These are phyloP conservation scores for Trichoderma koningii DNA, from an alignment of 2,329 filamentous ascomycete species.

Conservation along the genomic window DNA sequence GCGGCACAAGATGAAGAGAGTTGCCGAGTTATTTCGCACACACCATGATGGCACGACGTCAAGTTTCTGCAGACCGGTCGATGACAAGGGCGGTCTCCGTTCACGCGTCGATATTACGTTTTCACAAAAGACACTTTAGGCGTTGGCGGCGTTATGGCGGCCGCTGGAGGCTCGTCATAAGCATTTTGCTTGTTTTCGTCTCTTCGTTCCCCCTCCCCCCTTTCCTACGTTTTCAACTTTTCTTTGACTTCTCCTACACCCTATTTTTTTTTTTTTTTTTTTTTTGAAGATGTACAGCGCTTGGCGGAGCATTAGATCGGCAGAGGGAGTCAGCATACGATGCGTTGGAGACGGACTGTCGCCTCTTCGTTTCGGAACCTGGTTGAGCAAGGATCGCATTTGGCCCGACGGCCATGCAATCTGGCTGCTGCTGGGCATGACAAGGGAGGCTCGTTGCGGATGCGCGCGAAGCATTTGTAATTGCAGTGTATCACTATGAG, in stretches of 20 bases:
- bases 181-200: slow-evolving; percentile 22
- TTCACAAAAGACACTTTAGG: slow-evolving; percentile 23
- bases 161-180: slow-evolving; percentile 27
- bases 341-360: not conserved
- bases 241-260: not conserved
- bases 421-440: slow-evolving; percentile 5
- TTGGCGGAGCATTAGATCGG: slow-evolving; percentile 20
- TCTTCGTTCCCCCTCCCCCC: not conserved
- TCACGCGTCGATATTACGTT: slow-evolving; percentile 27
- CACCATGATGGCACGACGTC: slow-evolving; percentile 34
- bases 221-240: not conserved
- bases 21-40: slow-evolving; percentile 24
- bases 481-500: slow-evolving; percentile 26
- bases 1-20: not conserved
- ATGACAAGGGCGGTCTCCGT: slow-evolving; percentile 21
- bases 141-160: slow-evolving; percentile 31
- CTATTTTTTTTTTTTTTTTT: slow-evolving; percentile 1
- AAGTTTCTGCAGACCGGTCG: slow-evolving; percentile 24
- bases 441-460: not conserved
- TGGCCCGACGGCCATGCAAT: not conserved
- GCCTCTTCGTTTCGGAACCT: not conserved
- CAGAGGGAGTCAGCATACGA: slow-evolving; percentile 20
- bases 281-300: slow-evolving; percentile 22
- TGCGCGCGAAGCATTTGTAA: slow-evolving; percentile 17
- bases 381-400: not conserved